Evolutionary conservation across 495 filamentous ascomycete species (phyloP), one percentile per base, ranked within the genome.

Genomic region (Gamarada debralockiae): DNA sequence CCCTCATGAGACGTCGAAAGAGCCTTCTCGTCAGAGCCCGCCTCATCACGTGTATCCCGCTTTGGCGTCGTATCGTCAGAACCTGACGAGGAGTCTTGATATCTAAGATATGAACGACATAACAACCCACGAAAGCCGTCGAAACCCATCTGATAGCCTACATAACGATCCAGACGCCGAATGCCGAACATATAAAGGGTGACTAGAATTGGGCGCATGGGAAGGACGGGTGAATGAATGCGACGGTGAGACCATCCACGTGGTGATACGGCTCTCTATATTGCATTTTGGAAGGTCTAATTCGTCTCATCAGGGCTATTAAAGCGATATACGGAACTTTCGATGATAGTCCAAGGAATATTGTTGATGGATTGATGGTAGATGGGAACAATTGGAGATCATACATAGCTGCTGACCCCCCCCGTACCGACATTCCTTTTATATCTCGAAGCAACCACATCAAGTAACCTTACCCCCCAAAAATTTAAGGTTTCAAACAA

Each of bases 181-280:
- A 40, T 7, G 20, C 6, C 5, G 6, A 18, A 40, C 9, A 40
- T 10, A 40, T 15, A 10, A 18, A 41, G 36, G 23, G 40, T 43
- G 36, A 50, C 5, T 40, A 40, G 20, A 18, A n/a, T 15, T 18
- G 5, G 20, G 15, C 37, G 37, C 37, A 17, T 17, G 37, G 20
- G 9, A 17, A 6, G 6, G 9, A 17, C 6, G 15, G 37, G 6
- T 10, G n/a, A n/a, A n/a, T 40, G 50, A 40, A 52, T 52, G 47
- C 53, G 53, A 42, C 43, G 57, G 57, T 59, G 56, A 57, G 56
- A 57, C 23, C 17, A 55, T 57, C 49, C 56, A 59, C 60, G 57
- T 63, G 56, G 57, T 63, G 47, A 34, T 43, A 57, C 51, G 53
- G n/a, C n/a, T 40, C 14, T 18, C 37, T n/a, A 40, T 10, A 34